These are phyloP conservation scores for Bipolaris bicolor DNA, from an alignment of 2,329 filamentous ascomycete species.

Conservation along the genomic window DNA sequence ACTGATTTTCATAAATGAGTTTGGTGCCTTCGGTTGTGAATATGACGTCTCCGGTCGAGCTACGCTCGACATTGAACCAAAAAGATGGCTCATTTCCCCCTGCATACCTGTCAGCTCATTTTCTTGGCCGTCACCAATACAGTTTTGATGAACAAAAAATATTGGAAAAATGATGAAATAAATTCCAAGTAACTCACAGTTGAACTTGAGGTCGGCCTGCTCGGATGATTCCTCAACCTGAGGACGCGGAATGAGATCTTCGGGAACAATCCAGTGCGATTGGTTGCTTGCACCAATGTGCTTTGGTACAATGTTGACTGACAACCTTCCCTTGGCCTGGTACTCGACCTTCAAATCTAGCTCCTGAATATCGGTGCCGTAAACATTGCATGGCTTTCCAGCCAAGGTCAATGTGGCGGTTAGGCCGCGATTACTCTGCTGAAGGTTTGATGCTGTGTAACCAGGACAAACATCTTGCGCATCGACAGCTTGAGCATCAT, in stretches of 20 bases:
- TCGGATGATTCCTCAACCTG: constrained; percentile 49
- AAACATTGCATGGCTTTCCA: constrained; percentile 70
- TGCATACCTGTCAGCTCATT: constrained; percentile 3
- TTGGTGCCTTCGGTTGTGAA: constrained; percentile 70
- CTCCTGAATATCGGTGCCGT: constrained; percentile 74
- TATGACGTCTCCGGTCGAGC: constrained; percentile 67
- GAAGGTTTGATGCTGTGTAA: constrained; percentile 61
- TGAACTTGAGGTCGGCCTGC: constrained; percentile 57
- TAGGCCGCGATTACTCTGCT: constrained; percentile 55
- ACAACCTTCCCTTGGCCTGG: constrained; percentile 68
- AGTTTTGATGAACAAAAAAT: not conserved
- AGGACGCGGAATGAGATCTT: constrained; percentile 66
- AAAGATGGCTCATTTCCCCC: constrained; percentile 66
- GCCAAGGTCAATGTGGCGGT: constrained; percentile 60
- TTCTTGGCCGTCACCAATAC: not conserved
- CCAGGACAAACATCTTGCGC: constrained; percentile 68
- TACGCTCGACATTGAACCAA: constrained; percentile 61
- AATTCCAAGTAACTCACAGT: constrained; percentile 29
- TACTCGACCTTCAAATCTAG: constrained; percentile 72
- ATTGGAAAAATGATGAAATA: not conserved
- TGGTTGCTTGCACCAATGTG: constrained; percentile 66
- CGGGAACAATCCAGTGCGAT: constrained; percentile 71
- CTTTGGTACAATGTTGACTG: constrained; percentile 72
- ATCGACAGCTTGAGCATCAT: constrained; percentile 67
- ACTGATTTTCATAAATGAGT: constrained; percentile 77